Percentiles rank a stretch among this genome's conserved stretches.
Conservation (phyloP, 176 grass and related monocot species). For the Cymbopogon citratus region DNA sequence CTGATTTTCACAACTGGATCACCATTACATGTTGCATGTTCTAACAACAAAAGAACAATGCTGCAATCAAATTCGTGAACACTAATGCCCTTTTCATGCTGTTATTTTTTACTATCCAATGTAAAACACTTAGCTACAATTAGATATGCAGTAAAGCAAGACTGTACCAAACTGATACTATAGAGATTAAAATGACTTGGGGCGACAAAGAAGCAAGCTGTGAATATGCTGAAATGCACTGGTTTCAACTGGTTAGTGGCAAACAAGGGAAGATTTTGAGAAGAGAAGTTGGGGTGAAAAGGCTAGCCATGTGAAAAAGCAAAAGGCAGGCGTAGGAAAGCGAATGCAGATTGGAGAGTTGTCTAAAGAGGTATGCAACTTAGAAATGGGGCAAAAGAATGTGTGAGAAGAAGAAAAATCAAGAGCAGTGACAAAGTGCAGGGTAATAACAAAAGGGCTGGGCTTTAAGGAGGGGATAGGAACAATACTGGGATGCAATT, state of each 20-base stretch:
- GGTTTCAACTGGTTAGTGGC: neutral
- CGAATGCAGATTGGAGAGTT: neutral
- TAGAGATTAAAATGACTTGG: neutral
- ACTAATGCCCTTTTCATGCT: neutral
- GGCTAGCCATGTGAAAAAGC: neutral
- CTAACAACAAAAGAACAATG: neutral
- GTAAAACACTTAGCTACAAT: neutral
- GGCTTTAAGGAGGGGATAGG: neutral
- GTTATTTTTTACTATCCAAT: neutral
- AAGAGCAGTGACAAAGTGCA: neutral
- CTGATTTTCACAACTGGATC: neutral
- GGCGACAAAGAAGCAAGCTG: constrained; percentile 9
- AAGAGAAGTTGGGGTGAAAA: neutral
- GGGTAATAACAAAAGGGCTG: neutral
- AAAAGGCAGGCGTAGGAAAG: neutral
- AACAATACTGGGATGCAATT: neutral
- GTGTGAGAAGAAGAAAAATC: neutral
- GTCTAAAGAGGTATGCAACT: neutral
- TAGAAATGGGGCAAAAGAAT: neutral
- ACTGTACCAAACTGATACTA: neutral
- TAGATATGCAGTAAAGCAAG: neutral
- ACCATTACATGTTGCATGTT: neutral
- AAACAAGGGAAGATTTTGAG: neutral
- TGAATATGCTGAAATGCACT: neutral
- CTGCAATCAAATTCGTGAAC: constrained; percentile 5